Evolutionary conservation across 2,329 filamentous ascomycete species (phyloP).

Genomic region (Botryotinia calthae): DNA sequence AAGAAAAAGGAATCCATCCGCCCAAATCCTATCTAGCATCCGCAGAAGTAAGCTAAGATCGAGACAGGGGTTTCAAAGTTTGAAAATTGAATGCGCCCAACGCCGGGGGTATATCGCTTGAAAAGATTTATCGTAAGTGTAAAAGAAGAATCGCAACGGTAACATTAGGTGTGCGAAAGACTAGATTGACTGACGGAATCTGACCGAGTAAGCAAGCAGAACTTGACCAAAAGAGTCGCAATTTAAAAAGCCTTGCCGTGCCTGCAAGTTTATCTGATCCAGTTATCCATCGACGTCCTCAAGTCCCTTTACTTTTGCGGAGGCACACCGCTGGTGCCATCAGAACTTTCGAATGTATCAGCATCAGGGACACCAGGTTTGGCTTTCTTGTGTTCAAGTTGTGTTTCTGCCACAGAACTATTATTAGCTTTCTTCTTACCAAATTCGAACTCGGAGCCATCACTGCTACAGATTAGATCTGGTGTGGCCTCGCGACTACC

Average conservation of each 20-base stretch:
- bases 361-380: neutral
- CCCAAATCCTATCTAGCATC: neutral
- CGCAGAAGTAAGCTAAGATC: neutral
- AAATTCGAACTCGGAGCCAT: neutral
- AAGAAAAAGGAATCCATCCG: neutral
- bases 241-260: neutral
- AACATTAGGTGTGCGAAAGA: neutral
- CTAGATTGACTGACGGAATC: neutral
- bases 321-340: neutral
- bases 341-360: neutral
- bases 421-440: neutral
- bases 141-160: neutral
- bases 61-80: neutral
- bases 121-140: neutral
- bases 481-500: neutral
- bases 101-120: slow-evolving; percentile 10
- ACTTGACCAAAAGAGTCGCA: neutral
- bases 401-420: neutral
- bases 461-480: neutral
- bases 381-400: neutral
- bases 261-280: neutral
- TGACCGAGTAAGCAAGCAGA: neutral
- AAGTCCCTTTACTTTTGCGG: neutral
- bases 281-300: neutral
- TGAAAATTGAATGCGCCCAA: neutral